phyloP scores from a whole-genome alignment of 495 filamentous ascomycete genomes.

The Hypomontagnella monticulosa region DNA sequence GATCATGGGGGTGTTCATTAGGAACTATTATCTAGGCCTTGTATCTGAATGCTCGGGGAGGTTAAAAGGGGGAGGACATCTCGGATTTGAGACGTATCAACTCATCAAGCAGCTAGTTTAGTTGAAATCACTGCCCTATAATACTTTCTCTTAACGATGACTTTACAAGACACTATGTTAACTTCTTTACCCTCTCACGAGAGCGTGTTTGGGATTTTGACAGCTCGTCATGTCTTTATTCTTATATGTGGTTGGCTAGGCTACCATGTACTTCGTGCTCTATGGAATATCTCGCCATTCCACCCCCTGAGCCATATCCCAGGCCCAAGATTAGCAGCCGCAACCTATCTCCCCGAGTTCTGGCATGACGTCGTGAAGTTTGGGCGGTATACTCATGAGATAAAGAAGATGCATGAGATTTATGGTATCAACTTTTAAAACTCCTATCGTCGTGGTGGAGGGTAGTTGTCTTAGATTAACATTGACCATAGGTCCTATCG shows the following conservation, averaged over 20 bases:
- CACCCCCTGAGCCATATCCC: conserved; percentile 53
- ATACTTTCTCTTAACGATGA: conserved; percentile 3
- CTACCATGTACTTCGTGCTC: conserved; percentile 37
- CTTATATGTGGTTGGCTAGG: conserved; percentile 38
- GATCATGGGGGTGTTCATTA: background rate
- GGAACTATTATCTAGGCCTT: too few species aligned
- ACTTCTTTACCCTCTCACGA: background rate
- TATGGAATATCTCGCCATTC: conserved; percentile 47
- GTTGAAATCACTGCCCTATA: background rate
- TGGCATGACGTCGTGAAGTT: conserved; percentile 58
- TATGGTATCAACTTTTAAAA: conserved; percentile 33
- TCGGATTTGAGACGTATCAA: background rate
- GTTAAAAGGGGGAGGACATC: too few species aligned
- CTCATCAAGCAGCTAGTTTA: background rate
- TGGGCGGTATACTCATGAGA: conserved; percentile 56
- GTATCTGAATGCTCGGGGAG: too few species aligned
- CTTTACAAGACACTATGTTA: background rate
- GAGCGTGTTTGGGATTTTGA: background rate
- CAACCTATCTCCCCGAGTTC: conserved; percentile 59
- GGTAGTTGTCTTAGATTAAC: conserved; percentile 1
- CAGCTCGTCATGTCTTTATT: conserved; percentile 1
- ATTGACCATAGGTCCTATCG: conserved; percentile 42
- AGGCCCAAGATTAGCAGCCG: conserved; percentile 60
- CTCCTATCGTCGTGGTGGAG: background rate
- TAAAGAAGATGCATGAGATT: conserved; percentile 61